These are phyloP conservation scores for Erysimum cheiranthoides DNA, from an alignment of 345 rosid genomes.

Conservation along the genomic window DNA sequence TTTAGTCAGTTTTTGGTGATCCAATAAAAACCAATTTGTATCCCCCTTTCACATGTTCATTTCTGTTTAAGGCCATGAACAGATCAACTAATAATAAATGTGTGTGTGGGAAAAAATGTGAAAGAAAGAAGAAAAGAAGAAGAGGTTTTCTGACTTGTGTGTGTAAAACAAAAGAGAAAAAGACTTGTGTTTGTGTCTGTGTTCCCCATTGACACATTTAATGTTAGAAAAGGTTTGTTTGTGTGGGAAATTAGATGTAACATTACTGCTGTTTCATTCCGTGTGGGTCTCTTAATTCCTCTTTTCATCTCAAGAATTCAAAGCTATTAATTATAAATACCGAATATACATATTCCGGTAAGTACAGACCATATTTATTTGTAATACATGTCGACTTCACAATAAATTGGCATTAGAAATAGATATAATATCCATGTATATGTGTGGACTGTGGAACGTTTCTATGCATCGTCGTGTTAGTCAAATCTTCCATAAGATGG, in stretches of 20 bases:
- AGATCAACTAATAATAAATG: constrained; percentile 13
- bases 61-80: no score
- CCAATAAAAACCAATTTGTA: not conserved
- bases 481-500: not conserved
- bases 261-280: constrained; percentile 32
- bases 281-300: constrained; percentile 35
- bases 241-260: constrained; percentile 42
- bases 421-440: not conserved
- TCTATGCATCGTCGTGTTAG: not conserved
- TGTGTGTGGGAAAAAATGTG: not conserved
- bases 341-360: not conserved
- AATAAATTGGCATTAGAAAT: not conserved
- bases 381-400: not conserved
- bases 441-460: not conserved
- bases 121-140: not conserved
- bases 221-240: constrained; percentile 12
- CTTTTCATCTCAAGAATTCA: constrained; percentile 23
- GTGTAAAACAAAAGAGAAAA: not conserved
- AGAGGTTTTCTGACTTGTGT: constrained; percentile 13
- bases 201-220: constrained; percentile 28
- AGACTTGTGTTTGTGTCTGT: not conserved
- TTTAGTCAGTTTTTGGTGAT: not conserved
- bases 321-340: constrained; percentile 6
- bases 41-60: not conserved
- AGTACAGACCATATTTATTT: not conserved